These are phyloP conservation scores for Fusarium musae DNA, from an alignment of 2,329 filamentous ascomycete species.

Conservation along the genomic window DNA sequence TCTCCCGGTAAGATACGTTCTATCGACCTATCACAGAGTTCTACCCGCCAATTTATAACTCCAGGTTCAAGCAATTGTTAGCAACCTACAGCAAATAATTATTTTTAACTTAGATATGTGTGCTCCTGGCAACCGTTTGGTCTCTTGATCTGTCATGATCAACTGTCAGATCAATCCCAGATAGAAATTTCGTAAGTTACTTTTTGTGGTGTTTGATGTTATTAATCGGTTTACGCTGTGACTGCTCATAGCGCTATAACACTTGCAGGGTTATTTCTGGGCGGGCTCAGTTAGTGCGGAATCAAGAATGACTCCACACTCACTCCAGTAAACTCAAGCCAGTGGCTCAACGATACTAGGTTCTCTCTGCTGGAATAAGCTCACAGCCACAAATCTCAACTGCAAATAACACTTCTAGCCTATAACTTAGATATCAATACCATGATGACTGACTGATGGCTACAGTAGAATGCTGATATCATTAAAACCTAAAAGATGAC, in stretches of 20 bases:
- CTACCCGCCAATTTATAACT: fast-evolving
- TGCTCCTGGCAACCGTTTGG: too few relatives aligned
- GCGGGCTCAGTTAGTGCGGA: not conserved
- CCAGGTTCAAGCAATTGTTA: not conserved
- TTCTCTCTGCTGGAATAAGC: too few relatives aligned
- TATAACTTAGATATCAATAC: too few relatives aligned
- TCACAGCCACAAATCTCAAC: too few relatives aligned
- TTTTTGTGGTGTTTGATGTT: not conserved
- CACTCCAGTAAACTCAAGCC: too few relatives aligned
- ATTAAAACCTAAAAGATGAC: too few relatives aligned
- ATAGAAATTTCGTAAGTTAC: too few relatives aligned
- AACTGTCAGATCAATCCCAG: not conserved
- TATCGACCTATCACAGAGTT: not conserved
- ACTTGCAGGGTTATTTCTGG: fast-evolving
- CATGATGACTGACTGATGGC: too few relatives aligned
- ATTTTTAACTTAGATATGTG: fast-evolving
- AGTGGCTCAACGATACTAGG: not conserved
- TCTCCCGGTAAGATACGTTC: not conserved
- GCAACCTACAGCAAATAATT: not conserved
- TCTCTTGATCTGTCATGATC: not conserved
- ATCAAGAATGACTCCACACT: not conserved
- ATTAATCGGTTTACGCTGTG: not conserved
- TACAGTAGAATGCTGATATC: too few relatives aligned
- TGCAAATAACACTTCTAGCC: too few relatives aligned
- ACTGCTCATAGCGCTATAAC: not conserved